These are phyloP conservation scores for Podospora sp. DNA, from an alignment of 495 filamentous ascomycete species.

Conservation along the genomic window DNA sequence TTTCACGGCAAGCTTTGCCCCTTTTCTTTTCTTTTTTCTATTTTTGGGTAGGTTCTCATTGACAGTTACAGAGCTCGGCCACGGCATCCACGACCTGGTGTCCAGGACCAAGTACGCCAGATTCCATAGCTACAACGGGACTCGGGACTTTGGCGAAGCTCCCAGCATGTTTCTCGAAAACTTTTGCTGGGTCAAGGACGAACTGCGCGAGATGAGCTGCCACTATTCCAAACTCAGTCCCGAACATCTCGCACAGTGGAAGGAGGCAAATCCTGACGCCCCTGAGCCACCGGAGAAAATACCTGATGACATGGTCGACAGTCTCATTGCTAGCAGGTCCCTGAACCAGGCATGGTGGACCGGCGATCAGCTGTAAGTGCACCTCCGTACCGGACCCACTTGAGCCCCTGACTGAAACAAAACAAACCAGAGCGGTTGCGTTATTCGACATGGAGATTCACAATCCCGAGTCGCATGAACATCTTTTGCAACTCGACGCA, in stretches of 20 bases:
- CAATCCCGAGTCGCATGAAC: neutral
- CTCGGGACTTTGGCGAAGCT: slow-evolving; percentile 3
- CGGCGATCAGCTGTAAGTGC: neutral
- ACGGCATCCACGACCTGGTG: slow-evolving; percentile 9
- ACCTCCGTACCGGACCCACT: neutral
- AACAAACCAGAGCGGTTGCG: neutral
- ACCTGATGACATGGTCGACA: neutral
- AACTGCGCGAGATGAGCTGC: slow-evolving; percentile 2
- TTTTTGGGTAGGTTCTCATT: too few relatives aligned
- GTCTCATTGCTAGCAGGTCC: neutral
- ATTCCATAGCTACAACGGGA: slow-evolving; percentile 2
- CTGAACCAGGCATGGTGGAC: neutral
- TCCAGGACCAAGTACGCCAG: slow-evolving; percentile 2
- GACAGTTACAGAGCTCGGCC: slow-evolving; percentile 3
- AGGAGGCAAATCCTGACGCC: neutral
- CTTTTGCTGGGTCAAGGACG: slow-evolving; percentile 4
- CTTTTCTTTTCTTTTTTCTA: neutral
- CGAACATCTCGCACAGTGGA: neutral
- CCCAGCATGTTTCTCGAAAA: slow-evolving; percentile 1
- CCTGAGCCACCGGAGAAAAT: neutral
- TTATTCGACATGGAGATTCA: neutral
- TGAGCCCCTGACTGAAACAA: neutral
- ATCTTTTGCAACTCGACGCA: neutral
- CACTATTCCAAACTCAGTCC: slow-evolving; percentile 1
- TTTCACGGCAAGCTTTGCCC: slow-evolving; percentile 1